Evolutionary conservation across 2,329 filamentous ascomycete genomes (phyloP), one percentile per base, ranked within the genome.

Genomic region (Chaetomium sp.): DNA sequence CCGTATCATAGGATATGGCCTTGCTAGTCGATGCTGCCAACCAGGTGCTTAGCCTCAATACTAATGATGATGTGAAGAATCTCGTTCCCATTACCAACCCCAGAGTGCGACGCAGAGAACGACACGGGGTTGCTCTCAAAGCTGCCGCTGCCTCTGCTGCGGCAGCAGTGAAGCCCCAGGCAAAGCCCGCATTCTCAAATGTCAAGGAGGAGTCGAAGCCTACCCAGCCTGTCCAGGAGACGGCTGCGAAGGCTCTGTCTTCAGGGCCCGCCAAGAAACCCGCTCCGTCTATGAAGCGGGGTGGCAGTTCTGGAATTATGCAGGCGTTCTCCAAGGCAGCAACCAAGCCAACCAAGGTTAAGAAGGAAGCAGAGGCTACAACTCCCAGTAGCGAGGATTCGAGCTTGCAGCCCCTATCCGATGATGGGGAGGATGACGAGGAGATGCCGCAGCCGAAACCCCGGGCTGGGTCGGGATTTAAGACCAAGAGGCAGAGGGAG

Each of bases 311-410:
- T 2, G 85, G 85, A 65, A 86, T 96, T 29, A 92, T 95, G 82
- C 88, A 89, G 66, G 90, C 91, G 0, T 96, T 96, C 74, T 90
- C 91, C 16, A 91, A 90, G 72, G 80, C 82, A 5, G 76, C 80
- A 0, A 71, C 77, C 3, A 82, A 80, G 71, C 81, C 80, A 0
- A 72, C 77, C 4, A 82, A 80, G 70, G 80, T 87, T 4, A 91
- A 88, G 74, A 77, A 68, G 62, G 74, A 76, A 64, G 58, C 69
- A n/a, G 66, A 79, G 66, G 75, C 76, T 42, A 76, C 79, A 57
- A 75, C 77, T n/a, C 73, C 76, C 21, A 79, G 74, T 65, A 73
- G 68, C 70, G 84, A 88, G 75, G 80, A 81, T 62, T 71, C 76
- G 4, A 81, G 59, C 50, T 68, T 87, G 74, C 82, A 81, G 73